Conservation (phyloP, 108 stramenopile genomes). For the Skeletonema menzelii region DNA sequence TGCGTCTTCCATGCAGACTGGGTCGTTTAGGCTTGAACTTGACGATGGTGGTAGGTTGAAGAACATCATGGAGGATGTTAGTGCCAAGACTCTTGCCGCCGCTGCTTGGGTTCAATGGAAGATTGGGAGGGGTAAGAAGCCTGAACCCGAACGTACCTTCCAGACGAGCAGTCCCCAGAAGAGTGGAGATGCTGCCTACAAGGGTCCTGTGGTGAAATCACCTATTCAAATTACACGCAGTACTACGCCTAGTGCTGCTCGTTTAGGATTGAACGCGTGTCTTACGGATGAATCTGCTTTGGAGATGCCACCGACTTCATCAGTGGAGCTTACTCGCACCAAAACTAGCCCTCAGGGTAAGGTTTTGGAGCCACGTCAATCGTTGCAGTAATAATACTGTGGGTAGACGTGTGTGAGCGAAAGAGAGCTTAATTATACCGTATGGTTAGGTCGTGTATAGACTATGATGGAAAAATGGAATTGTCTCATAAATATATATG, state of each 20-base stretch:
- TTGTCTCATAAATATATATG: not conserved
- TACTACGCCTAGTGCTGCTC: not conserved
- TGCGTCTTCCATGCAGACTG: not conserved
- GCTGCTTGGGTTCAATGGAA: not conserved
- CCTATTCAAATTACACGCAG: not conserved
- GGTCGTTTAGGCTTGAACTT: not conserved
- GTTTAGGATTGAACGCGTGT: not conserved
- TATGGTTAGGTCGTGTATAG: not conserved
- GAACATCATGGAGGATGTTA: not conserved
- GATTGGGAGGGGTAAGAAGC: not conserved
- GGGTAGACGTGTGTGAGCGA: too few relatives aligned
- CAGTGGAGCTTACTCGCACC: too few relatives aligned
- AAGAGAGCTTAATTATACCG: too few relatives aligned
- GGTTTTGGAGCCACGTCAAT: not conserved
- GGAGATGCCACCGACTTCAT: not conserved
- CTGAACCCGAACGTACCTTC: not conserved
- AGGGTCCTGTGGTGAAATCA: too few relatives aligned
- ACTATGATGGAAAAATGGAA: too few relatives aligned
- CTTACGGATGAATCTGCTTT: not conserved
- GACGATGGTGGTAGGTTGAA: not conserved
- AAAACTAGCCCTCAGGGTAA: too few relatives aligned
- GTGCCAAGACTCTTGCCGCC: not conserved
- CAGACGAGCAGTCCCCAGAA: not conserved
- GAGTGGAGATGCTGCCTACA: not conserved
- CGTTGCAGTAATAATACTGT: not conserved